Base-by-base conservation (phyloP, 345 rosid genomes). In the Populus simonii region DNA sequence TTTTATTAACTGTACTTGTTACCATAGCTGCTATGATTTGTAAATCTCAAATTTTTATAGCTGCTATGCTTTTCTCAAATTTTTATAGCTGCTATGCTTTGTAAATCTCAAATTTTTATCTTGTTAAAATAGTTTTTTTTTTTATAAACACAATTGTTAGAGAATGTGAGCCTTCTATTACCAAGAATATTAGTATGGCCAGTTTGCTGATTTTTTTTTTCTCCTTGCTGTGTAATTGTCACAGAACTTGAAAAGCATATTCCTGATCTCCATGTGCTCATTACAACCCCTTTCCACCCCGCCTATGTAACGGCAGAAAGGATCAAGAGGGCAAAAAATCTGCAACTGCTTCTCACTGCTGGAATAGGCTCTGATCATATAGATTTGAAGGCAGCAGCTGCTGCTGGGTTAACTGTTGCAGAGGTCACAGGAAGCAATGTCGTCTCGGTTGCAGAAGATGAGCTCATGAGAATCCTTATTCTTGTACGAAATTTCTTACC, bases 331-430 rank as follows among this genome's bases (percentile, higher is more conserved):
- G 99, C 93, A 71, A 95, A 95, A 83, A 93, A 95, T 84, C 62
- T 91, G 80, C 87, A 93, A 81, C 87, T 95, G 76, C 98, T 93
- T 73, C 97, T 95, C 79, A 95, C 97, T 7, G 97, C 97, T 73
- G 99, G 99, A 73, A 90, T 95, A 47, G 99, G 99, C 53, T 95
- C 98, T 8, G 99, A 95, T 62, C 98, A 95, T 80, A 86, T 95
- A 18, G 98, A 95, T 79, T 85, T 95, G 59, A 80, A 90, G 61
- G 99, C 99, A 1, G 99, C 97, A 11, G 94, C 97, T 36, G 91
- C 87, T 53, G 96, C 96, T 59, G 99, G 98, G 38, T 76, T 93
- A 66, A 95, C 99, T 7, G 98, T 93, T 18, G 97, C 96, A 22
- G 96, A 95, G 83, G 97, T 95, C 78, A 95, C 98, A 0, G 97